Conservation (phyloP, 2,329 filamentous ascomycete genomes). For the Didymella segeticola region DNA sequence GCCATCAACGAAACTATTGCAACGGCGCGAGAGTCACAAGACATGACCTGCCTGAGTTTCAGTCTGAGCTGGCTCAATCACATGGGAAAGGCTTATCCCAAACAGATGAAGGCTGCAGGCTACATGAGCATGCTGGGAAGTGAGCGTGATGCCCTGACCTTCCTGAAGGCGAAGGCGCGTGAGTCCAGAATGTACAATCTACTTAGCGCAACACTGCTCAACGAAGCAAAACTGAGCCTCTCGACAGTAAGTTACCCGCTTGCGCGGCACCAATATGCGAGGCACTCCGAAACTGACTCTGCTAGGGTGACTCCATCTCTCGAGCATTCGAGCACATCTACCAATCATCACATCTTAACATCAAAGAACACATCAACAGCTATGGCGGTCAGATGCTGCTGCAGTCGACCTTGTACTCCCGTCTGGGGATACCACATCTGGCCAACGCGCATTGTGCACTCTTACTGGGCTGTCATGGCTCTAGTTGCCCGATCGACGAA, state of each 20-base stretch:
- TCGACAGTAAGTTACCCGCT: constrained; percentile 70
- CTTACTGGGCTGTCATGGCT: constrained; percentile 75
- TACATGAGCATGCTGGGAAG: constrained; percentile 77
- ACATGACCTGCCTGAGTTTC: constrained; percentile 92
- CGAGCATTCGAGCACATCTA: constrained; percentile 77
- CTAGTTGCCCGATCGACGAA: constrained; percentile 75
- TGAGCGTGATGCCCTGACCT: constrained; percentile 81
- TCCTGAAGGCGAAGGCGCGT: constrained; percentile 83
- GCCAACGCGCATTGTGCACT: constrained; percentile 71
- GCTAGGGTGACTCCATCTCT: constrained; percentile 63
- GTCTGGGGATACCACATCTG: constrained; percentile 69
- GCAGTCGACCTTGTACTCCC: constrained; percentile 74
- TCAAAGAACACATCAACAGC: constrained; percentile 77
- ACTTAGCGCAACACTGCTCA: constrained; percentile 81
- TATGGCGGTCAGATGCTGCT: constrained; percentile 78
- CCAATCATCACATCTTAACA: constrained; percentile 81
- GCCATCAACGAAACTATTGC: constrained; percentile 95
- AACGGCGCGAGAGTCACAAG: constrained; percentile 91
- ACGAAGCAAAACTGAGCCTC: constrained; percentile 82
- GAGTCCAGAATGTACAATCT: constrained; percentile 87
- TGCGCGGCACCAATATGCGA: too few species aligned
- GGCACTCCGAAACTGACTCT: not conserved
- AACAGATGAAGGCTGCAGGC: constrained; percentile 72
- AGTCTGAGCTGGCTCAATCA: constrained; percentile 96
- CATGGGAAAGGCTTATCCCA: constrained; percentile 84